Conservation (phyloP, 352 stramenopile genomes). For the Phytophthora meadii region DNA sequence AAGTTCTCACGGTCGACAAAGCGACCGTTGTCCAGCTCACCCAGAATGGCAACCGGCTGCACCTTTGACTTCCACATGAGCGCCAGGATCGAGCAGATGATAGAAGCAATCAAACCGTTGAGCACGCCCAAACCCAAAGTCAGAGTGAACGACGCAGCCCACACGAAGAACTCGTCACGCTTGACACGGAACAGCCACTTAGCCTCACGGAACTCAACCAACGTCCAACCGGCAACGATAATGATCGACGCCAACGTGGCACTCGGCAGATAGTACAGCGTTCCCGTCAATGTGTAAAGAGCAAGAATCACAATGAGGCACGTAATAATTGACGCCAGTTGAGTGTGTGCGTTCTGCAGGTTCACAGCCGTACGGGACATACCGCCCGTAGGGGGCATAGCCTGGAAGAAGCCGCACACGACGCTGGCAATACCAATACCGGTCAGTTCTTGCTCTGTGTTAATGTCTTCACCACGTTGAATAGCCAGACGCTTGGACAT, state of each 20-base stretch:
- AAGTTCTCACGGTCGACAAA: constrained; percentile 22
- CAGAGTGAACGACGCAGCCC: constrained; percentile 18
- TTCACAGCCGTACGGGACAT: constrained; percentile 27
- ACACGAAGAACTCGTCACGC: constrained; percentile 28
- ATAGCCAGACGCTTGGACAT: constrained; percentile 31
- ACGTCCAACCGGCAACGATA: constrained; percentile 25
- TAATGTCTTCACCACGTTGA: constrained; percentile 22
- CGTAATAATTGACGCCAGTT: constrained; percentile 19
- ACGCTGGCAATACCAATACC: constrained; percentile 20
- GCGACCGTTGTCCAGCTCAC: constrained; percentile 17
- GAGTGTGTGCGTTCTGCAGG: constrained; percentile 24
- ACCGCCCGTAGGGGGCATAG: constrained; percentile 25
- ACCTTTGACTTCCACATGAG: constrained; percentile 28
- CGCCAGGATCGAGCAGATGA: constrained; percentile 23
- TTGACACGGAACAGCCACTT: constrained; percentile 29
- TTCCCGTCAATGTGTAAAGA: constrained; percentile 20
- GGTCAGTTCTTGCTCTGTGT: constrained; percentile 26
- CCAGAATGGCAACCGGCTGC: constrained; percentile 17
- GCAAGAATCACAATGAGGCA: constrained; percentile 20
- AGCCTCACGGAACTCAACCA: constrained; percentile 26
- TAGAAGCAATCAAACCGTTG: constrained; percentile 21
- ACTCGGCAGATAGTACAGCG: constrained; percentile 25
- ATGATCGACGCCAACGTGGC: constrained; percentile 28
- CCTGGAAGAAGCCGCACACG: constrained; percentile 26
- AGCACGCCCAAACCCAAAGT: constrained; percentile 23